Evolutionary conservation across 768 basidiomycete genomes (phyloP).

Genomic region (Auriscalpium orientale): DNA sequence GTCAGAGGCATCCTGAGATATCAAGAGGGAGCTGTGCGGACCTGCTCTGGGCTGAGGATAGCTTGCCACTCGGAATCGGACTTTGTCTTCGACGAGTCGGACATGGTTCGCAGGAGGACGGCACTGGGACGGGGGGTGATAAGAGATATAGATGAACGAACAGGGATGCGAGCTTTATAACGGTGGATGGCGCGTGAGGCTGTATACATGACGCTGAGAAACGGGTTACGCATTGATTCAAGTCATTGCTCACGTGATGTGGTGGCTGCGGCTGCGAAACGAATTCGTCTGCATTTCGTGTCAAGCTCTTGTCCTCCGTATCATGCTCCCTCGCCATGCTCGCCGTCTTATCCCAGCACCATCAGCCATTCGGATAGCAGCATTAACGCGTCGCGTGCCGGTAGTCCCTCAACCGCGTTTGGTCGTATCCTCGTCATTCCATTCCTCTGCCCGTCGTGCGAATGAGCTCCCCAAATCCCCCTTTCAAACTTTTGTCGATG

Average conservation of each 20-base stretch:
- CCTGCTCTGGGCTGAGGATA: conserved; percentile 74
- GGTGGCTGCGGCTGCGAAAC: not conserved
- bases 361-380: conserved; percentile 19
- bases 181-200: too few species aligned
- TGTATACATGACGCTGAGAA: not conserved
- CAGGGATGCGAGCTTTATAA: not conserved
- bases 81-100: conserved; percentile 30
- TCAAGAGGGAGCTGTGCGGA: conserved; percentile 19
- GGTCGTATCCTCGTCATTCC: conserved; percentile 34
- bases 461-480: conserved; percentile 82
- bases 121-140: not conserved
- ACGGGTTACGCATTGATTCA: not conserved
- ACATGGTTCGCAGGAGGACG: conserved; percentile 14
- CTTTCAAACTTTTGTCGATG: conserved; percentile 93
- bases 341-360: conserved; percentile 29
- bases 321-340: conserved; percentile 43
- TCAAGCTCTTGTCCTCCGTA: not conserved
- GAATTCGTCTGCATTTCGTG: not conserved
- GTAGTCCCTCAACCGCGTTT: conserved; percentile 24
- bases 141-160: not conserved
- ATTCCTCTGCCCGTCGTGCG: conserved; percentile 53
- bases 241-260: not conserved
- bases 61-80: conserved; percentile 81
- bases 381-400: conserved; percentile 10
- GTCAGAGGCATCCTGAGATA: not conserved